Conservation (phyloP, 2,329 filamentous ascomycete species). For the Cercospora sp. region DNA sequence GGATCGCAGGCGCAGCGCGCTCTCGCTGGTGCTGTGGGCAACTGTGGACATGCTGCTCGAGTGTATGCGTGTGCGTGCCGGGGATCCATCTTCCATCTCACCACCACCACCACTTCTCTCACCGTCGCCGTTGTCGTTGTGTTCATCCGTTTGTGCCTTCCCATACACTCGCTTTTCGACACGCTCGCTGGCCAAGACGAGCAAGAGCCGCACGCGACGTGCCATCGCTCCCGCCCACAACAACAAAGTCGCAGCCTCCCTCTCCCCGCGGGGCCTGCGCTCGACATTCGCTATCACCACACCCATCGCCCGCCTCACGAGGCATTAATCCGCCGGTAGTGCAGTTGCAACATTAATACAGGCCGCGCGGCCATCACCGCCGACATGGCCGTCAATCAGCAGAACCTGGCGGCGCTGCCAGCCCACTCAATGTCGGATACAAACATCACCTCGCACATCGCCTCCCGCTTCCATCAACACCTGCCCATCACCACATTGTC, state of each 20-base stretch:
- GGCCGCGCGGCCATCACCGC: slow-evolving; percentile 33
- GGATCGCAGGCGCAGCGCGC: neutral
- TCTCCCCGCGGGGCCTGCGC: neutral
- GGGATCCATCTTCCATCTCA: neutral
- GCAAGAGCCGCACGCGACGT: neutral
- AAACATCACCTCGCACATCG: slow-evolving; percentile 74
- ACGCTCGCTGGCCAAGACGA: slow-evolving; percentile 2
- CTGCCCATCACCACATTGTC: slow-evolving; percentile 85
- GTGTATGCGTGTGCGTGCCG: neutral
- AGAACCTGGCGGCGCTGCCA: slow-evolving; percentile 84
- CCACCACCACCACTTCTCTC: slow-evolving; percentile 3
- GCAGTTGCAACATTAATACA: slow-evolving; percentile 13
- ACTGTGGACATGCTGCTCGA: slow-evolving; percentile 2
- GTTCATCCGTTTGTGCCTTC: neutral
- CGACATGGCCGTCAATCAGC: slow-evolving; percentile 60
- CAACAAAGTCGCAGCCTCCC: slow-evolving; percentile 1
- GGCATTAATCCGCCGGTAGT: slow-evolving; percentile 15
- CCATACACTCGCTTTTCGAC: neutral
- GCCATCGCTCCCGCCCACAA: slow-evolving; percentile 1
- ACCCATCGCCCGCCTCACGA: slow-evolving; percentile 19
- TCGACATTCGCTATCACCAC: slow-evolving; percentile 9
- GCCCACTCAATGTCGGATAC: slow-evolving; percentile 74
- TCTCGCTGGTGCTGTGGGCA: neutral
- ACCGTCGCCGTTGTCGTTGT: neutral
- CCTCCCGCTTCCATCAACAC: slow-evolving; percentile 87